Evolutionary conservation across 345 rosid genomes (phyloP).

Genomic region (Ricinus communis): DNA sequence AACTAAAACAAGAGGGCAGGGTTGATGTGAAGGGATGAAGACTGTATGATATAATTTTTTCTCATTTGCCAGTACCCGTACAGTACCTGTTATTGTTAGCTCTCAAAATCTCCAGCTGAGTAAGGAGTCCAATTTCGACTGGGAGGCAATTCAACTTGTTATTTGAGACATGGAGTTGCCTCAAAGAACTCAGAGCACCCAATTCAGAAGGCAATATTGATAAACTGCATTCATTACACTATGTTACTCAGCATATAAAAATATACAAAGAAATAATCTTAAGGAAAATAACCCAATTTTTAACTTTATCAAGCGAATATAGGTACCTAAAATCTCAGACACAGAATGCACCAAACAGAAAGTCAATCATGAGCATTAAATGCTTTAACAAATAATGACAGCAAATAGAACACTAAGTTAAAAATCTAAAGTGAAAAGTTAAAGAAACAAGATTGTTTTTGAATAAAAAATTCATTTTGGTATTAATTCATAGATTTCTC

Average conservation of each 20-base stretch:
- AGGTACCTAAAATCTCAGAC: background rate
- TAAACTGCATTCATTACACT: slow-evolving; percentile 52
- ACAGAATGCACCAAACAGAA: background rate
- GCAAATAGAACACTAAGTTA: background rate
- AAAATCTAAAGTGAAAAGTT: background rate
- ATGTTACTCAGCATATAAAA: background rate
- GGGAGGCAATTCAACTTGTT: slow-evolving; percentile 76
- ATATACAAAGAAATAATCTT: background rate
- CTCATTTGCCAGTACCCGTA: background rate
- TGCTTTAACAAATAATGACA: background rate
- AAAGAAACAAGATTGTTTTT: background rate
- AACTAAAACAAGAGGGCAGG: no score
- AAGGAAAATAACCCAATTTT: background rate
- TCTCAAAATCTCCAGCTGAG: slow-evolving; percentile 72
- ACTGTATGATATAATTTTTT: background rate
- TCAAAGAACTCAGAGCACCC: slow-evolving; percentile 57
- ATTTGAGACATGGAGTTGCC: slow-evolving; percentile 63
- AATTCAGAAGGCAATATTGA: slow-evolving; percentile 56
- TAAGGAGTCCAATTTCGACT: slow-evolving; percentile 57
- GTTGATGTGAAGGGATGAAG: background rate
- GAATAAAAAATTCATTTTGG: background rate
- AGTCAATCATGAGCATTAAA: no score
- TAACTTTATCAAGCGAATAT: background rate
- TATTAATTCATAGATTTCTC: background rate
- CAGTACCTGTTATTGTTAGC: slow-evolving; percentile 73